phyloP scores from a whole-genome alignment of 2,329 filamentous ascomycete genomes.

The Fusarium succisae region DNA sequence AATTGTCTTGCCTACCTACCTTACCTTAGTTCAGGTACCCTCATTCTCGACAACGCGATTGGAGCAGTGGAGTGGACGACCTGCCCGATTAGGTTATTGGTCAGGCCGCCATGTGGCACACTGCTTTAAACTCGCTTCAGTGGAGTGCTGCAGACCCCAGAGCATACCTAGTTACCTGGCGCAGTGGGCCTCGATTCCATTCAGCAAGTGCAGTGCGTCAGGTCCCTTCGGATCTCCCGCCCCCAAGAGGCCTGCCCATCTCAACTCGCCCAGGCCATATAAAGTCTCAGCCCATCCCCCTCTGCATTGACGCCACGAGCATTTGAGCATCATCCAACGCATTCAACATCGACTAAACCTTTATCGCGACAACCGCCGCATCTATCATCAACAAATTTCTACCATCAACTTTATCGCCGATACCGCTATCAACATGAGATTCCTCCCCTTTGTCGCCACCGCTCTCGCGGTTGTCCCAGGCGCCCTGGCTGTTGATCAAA shows the following conservation, averaged over 20 bases:
- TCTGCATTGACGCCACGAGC: constrained; percentile 22
- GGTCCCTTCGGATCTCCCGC: constrained; percentile 13
- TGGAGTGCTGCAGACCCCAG: constrained; percentile 25
- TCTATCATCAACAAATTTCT: not conserved
- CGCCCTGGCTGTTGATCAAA: constrained; percentile 69
- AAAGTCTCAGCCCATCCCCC: constrained; percentile 19
- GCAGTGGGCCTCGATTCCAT: constrained; percentile 6
- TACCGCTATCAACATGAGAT: constrained; percentile 66
- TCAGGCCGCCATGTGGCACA: constrained; percentile 15
- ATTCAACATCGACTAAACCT: not conserved
- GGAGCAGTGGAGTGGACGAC: constrained; percentile 4
- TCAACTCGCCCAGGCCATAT: constrained; percentile 12
- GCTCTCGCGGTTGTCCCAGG: constrained; percentile 67
- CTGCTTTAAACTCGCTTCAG: constrained; percentile 17
- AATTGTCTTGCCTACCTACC: not conserved
- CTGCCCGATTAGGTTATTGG: constrained; percentile 26
- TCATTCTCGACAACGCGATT: constrained; percentile 25
- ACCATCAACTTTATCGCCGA: not conserved
- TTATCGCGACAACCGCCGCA: constrained; percentile 1
- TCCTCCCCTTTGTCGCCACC: constrained; percentile 62
- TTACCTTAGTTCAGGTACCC: constrained; percentile 11
- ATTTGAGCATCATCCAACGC: constrained; percentile 1
- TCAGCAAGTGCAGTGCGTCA: constrained; percentile 13
- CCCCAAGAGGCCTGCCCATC: constrained; percentile 5
- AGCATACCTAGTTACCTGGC: not conserved